Evolutionary conservation across 2,329 filamentous ascomycete species (phyloP), one percentile per base, ranked within the genome.

Genomic region (Fusarium austroafricanum): DNA sequence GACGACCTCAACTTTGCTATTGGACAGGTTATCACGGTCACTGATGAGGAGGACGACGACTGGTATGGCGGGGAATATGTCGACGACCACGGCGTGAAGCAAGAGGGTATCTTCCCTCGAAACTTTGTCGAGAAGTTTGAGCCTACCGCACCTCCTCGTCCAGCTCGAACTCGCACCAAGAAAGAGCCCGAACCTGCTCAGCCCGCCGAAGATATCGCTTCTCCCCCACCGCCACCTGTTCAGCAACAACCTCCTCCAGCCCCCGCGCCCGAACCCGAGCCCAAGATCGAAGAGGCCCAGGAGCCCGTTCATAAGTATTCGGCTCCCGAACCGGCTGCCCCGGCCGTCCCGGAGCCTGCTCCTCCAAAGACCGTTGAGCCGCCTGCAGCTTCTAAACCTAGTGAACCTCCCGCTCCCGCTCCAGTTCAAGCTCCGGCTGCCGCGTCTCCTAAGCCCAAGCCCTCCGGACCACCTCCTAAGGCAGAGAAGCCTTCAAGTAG

Each of bases 91-190:
- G 96, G 96, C 57, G 81, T 79, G 67, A 93, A 90, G 79, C 87
- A 90, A 77, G 90, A 94, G 76, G 95, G 95, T 71, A 92, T 97
- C 73, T 98, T 97, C 79, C 95, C 94, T 51, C 91, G 92, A 78
- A 99, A 98, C 82, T 99, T 99, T 77, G 96, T 99, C 75, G 96
- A 99, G 80, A 93, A 91, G 81, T 96, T 93, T 80, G 95, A 98
- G 79, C 96, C 96, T 37, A 91, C 90, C 57, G 91, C 95, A 67
- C 96, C 96, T 62, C 93, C 94, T 62, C 89, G 96, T 61, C 96
- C 96, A 59, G 86, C 88, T 67, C 89, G 96, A 74, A 84, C 88
- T 17, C 90, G 92, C 70, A 81, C 86, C 52, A 94, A 91, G 83
- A 92, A 89, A 76, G 79, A 80, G 33, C 68, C 75, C 26, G 77